Evolutionary conservation across 2,329 filamentous ascomycete species (phyloP), one percentile per base, ranked within the genome.

Genomic region (Herpotrichia juniperi): DNA sequence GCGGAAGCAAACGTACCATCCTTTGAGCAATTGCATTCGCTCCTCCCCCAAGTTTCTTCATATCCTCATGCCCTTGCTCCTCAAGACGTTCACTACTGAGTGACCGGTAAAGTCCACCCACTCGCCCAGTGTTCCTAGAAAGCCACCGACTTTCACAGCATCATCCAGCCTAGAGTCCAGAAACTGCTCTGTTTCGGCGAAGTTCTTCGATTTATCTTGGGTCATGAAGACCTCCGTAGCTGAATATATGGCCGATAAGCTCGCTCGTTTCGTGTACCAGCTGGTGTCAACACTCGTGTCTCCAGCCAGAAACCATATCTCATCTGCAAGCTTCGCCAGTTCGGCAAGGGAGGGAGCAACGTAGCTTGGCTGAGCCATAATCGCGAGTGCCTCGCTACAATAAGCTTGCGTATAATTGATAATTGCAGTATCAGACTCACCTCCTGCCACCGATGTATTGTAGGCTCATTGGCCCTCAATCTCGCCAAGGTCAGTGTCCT

Each of bases 141-240:
- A 81, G 19, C 81, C 80, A 3, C 88, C 87, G 3, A 92, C 59
- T 3, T 78, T 82, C 61, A 83, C 80, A 26, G 84, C 78, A 76
- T 96, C 93, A 53, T 85, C 81, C 50, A 96, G 76, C 55, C 93
- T 83, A 37, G 91, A 82, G 49, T 87, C 83, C 47, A 97, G 77
- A 71, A 97, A 99, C 9, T 84, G 81, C 59, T 87, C 87, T 3
- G 94, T 97, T 57, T 93, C 90, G 9, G 68, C 72, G 64, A 90
- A 94, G n/a, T 84, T 85, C 0, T 82, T 77, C 3, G 88, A 92
- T 54, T 79, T 81, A 74, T 97, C 94, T 53, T 89, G 92, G 19
- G 92, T 97, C 92, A 97, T 97, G 76, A 93, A 96, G 4, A 97
- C 79, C 76, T 99, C 94, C 50, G 88, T 73, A 4, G 76, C 74